Conservation (phyloP, 441 rosid genomes). For the Mallotus japonicus region DNA sequence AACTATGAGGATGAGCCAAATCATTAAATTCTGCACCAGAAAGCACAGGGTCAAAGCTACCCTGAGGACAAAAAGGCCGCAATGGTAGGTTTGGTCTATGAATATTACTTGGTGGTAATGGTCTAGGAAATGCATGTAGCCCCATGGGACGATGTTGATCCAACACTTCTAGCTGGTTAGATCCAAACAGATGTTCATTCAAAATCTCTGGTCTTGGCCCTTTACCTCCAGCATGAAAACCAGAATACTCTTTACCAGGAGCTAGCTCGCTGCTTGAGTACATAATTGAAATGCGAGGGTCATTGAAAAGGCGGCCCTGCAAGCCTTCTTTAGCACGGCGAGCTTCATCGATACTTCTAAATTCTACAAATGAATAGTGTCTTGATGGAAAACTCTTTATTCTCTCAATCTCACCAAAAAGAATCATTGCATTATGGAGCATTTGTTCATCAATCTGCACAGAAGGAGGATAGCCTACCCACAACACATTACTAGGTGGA, state of each 20-base stretch:
- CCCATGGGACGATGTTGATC: conserved; percentile 43
- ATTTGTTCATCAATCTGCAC: conserved; percentile 85
- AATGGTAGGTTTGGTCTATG: conserved; percentile 40
- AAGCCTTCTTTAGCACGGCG: conserved; percentile 88
- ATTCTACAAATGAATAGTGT: conserved; percentile 86
- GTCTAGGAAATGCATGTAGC: conserved; percentile 33
- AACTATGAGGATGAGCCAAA: conserved; percentile 28
- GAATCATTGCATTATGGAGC: conserved; percentile 95
- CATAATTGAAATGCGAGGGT: conserved; percentile 88
- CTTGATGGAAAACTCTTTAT: conserved; percentile 79
- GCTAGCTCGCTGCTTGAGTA: conserved; percentile 69
- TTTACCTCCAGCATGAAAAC: conserved; percentile 53
- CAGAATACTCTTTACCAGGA: conserved; percentile 52
- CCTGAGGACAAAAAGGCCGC: conserved; percentile 53
- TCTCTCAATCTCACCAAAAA: conserved; percentile 97
- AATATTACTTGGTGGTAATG: conserved; percentile 38
- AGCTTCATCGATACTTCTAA: conserved; percentile 94
- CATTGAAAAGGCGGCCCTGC: conserved; percentile 87
- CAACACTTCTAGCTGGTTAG: conserved; percentile 43
- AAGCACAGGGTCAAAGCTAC: conserved; percentile 49
- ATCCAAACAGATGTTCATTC: conserved; percentile 45
- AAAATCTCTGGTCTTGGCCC: conserved; percentile 59
- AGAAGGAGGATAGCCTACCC: conserved; percentile 95
- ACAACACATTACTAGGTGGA: conserved; percentile 76
- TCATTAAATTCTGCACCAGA: conserved; percentile 54